These are phyloP conservation scores for Cucurbita maxima DNA, from an alignment of 306 rosid genomes.

Conservation along the genomic window DNA sequence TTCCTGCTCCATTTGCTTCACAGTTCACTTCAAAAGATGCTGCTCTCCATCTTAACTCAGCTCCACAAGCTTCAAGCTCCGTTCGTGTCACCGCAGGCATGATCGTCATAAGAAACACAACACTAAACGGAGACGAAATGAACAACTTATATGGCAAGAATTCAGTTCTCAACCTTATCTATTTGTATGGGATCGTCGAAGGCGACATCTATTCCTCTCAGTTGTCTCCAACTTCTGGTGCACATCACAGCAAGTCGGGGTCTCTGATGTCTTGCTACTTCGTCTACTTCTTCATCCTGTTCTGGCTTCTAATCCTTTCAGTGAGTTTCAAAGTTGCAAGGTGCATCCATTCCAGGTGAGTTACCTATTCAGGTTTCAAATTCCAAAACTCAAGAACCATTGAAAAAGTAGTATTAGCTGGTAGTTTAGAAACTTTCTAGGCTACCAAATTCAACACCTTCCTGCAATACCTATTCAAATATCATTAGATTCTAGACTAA, in stretches of 20 bases:
- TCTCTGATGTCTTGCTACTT: slow-evolving; percentile 48
- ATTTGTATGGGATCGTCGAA: slow-evolving; percentile 30
- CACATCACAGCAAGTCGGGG: slow-evolving; percentile 38
- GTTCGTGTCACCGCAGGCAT: slow-evolving; percentile 65
- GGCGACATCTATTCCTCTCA: slow-evolving; percentile 14
- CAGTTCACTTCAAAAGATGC: slow-evolving; percentile 56
- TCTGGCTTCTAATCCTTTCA: slow-evolving; percentile 55
- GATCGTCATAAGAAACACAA: slow-evolving; percentile 48
- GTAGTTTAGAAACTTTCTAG: slow-evolving; percentile 12
- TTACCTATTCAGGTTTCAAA: not conserved
- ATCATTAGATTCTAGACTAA: not conserved
- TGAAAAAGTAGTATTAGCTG: not conserved
- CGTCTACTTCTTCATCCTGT: slow-evolving; percentile 35
- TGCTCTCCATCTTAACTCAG: slow-evolving; percentile 30
- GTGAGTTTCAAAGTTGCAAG: slow-evolving; percentile 56
- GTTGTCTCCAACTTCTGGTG: slow-evolving; percentile 22
- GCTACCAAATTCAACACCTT: slow-evolving; percentile 9
- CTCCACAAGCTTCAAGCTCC: slow-evolving; percentile 49
- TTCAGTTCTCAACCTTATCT: slow-evolving; percentile 25
- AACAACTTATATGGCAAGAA: slow-evolving; percentile 50
- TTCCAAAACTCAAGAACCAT: not conserved
- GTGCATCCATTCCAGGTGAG: slow-evolving; percentile 34
- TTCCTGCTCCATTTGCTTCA: slow-evolving; percentile 66
- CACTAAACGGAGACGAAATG: slow-evolving; percentile 32
- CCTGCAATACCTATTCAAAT: not conserved